Conservation (phyloP, 2,329 filamentous ascomycete species). For the Ceratocystis smalleyi region DNA sequence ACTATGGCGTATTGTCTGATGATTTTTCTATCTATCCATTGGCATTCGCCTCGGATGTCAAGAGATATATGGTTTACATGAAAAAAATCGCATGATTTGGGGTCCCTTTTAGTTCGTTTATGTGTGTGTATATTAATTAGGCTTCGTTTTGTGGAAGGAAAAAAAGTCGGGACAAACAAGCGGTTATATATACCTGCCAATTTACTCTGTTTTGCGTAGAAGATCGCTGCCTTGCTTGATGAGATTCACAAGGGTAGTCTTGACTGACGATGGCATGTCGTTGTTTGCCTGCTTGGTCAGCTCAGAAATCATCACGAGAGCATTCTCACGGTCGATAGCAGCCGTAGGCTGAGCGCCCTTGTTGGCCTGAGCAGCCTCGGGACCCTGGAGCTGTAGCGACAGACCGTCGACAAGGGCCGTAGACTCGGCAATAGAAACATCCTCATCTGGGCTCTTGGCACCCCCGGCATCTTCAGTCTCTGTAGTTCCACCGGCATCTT, state of each 20-base stretch:
- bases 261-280: constrained; percentile 28
- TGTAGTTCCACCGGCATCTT: not conserved
- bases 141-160: not conserved
- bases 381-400: constrained; percentile 9
- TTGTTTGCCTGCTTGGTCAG: constrained; percentile 32
- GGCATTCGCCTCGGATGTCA: constrained; percentile 1
- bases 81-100: not conserved
- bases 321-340: constrained; percentile 41
- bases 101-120: not conserved
- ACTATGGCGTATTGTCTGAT: constrained; percentile 16
- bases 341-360: not conserved
- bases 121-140: not conserved
- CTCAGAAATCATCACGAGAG: constrained; percentile 41
- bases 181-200: not conserved
- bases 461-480: not conserved
- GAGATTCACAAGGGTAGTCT: constrained; percentile 32
- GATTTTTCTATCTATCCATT: constrained; percentile 14
- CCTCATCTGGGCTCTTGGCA: constrained; percentile 13
- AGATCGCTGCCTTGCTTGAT: constrained; percentile 36
- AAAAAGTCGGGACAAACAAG: not conserved
- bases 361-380: constrained; percentile 5
- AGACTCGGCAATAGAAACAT: constrained; percentile 17
- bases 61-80: constrained; percentile 4
- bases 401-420: constrained; percentile 24
- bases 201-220: constrained; percentile 22